Conservation (phyloP, 306 rosid genomes). For the Corylus heterophylla region DNA sequence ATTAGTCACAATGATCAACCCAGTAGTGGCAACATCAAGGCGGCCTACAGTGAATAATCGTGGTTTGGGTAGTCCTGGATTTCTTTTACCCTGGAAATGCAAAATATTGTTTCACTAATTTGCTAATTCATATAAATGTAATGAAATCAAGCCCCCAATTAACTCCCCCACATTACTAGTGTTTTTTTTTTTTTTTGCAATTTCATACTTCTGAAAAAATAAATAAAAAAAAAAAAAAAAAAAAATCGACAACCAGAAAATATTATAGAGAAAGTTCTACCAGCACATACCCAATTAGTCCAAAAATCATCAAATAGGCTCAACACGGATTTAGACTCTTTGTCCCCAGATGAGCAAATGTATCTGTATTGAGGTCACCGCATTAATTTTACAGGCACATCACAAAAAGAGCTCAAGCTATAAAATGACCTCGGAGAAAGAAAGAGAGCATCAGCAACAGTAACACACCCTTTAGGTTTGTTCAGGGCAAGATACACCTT, state of each 20-base stretch:
- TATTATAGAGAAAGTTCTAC: slow-evolving; percentile 5
- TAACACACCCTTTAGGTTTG: slow-evolving; percentile 93
- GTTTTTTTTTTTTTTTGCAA: neutral
- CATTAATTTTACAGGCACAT: slow-evolving; percentile 7
- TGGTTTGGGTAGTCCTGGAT: slow-evolving; percentile 67
- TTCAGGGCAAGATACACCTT: slow-evolving; percentile 90
- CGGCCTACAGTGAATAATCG: slow-evolving; percentile 91
- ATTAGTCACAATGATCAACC: slow-evolving; percentile 89
- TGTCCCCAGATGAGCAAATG: slow-evolving; percentile 84
- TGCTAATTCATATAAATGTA: slow-evolving; percentile 4
- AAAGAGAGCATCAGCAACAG: neutral
- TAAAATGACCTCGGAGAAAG: slow-evolving; percentile 16
- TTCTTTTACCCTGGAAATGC: slow-evolving; percentile 62
- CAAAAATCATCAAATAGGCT: slow-evolving; percentile 70
- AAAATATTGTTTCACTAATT: neutral
- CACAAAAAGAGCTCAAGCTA: slow-evolving; percentile 11
- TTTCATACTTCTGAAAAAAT: too few species aligned
- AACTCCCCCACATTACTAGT: neutral
- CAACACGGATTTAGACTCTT: slow-evolving; percentile 69
- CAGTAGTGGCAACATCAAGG: slow-evolving; percentile 97
- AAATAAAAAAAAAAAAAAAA: too few species aligned
- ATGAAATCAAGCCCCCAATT: neutral
- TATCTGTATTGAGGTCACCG: slow-evolving; percentile 50
- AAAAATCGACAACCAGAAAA: neutral
- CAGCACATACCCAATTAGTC: slow-evolving; percentile 68